Percentiles rank a stretch among this genome's conserved stretches.
Conservation (phyloP, 768 basidiomycete genomes). For the Agaricus sinodeliciosus region DNA sequence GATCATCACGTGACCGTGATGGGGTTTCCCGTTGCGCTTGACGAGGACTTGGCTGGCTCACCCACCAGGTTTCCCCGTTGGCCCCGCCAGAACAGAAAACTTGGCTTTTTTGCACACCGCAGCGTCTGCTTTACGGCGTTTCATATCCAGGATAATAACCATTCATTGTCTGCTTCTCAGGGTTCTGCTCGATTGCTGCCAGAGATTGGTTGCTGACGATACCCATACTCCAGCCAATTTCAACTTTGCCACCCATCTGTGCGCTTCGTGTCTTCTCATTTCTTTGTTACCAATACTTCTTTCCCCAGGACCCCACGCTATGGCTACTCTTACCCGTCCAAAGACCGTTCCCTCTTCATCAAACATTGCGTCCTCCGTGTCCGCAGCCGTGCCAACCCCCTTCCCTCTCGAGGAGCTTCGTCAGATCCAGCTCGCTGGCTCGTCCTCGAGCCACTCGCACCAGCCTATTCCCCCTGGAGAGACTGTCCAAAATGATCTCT, state of each 20-base stretch:
- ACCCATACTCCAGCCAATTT: neutral
- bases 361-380: constrained; percentile 18
- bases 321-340: constrained; percentile 36
- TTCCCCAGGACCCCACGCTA: constrained; percentile 9
- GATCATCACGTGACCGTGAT: constrained; percentile 1
- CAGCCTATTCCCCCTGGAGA: constrained; percentile 2
- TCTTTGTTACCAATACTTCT: neutral
- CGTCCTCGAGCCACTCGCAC: constrained; percentile 3
- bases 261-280: neutral
- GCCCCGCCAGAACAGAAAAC: neutral
- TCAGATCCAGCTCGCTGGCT: constrained; percentile 11
- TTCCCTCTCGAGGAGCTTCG: constrained; percentile 31
- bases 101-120: neutral
- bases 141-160: neutral
- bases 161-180: neutral
- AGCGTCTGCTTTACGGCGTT: constrained; percentile 3
- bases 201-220: neutral
- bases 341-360: constrained; percentile 18
- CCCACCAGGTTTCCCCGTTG: neutral
- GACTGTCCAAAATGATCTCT: constrained; percentile 5
- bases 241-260: no score
- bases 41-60: neutral
- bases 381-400: constrained; percentile 30
- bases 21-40: neutral
- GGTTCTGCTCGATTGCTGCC: neutral